Evolutionary conservation across 192 early-diverging fungal species (phyloP).

Genomic region (Coemansia sp.): DNA sequence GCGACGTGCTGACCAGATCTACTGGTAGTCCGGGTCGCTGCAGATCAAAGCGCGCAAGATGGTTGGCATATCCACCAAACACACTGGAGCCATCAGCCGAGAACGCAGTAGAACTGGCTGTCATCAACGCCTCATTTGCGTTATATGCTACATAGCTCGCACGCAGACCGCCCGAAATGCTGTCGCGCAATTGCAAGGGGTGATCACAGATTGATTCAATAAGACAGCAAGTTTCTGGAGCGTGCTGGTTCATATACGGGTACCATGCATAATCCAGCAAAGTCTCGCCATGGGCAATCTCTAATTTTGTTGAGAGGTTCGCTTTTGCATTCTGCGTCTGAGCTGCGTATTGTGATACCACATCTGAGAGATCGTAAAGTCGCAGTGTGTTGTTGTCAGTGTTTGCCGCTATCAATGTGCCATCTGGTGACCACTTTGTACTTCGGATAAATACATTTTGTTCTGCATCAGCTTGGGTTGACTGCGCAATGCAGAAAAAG

Average conservation of each 20-base stretch:
- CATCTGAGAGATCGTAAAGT: conserved; percentile 13
- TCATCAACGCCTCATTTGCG: conserved; percentile 63
- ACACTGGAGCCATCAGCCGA: conserved; percentile 65
- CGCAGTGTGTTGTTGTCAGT: conserved; percentile 27
- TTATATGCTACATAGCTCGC: conserved; percentile 68
- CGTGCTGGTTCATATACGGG: conserved; percentile 27
- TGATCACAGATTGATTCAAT: conserved; percentile 69
- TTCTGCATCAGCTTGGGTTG: not conserved
- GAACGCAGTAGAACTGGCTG: conserved; percentile 67
- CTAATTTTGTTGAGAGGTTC: not conserved
- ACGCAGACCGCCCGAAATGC: conserved; percentile 47
- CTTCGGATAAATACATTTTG: conserved; percentile 6
- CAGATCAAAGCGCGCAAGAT: conserved; percentile 70
- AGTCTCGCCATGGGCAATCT: conserved; percentile 19
- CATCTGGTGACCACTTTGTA: conserved; percentile 48
- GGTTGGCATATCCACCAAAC: conserved; percentile 68
- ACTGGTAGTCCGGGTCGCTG: conserved; percentile 62
- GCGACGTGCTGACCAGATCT: conserved; percentile 54
- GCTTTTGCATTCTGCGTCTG: not conserved
- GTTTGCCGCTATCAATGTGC: conserved; percentile 24
- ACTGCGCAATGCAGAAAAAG: conserved; percentile 15
- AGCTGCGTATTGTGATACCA: conserved; percentile 6
- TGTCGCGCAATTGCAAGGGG: conserved; percentile 77
- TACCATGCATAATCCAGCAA: conserved; percentile 38
- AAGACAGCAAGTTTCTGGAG: conserved; percentile 63